Evolutionary conservation across 306 rosid genomes (phyloP).

Genomic region (Medicago arabica): DNA sequence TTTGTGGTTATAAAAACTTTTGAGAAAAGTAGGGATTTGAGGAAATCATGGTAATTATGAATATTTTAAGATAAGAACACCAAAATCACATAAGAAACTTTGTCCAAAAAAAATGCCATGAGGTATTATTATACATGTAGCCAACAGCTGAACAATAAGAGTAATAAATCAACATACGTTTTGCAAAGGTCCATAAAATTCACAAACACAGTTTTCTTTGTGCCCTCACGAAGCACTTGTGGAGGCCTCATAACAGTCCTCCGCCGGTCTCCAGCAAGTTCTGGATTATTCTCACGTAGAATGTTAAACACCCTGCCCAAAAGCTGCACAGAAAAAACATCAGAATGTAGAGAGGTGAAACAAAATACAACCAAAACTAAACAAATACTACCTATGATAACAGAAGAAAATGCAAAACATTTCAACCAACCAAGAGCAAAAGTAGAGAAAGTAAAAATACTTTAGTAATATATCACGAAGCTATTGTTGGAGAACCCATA

Average conservation of each 20-base stretch:
- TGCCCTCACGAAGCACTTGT: slow-evolving; percentile 95
- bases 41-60: no score
- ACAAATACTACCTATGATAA: neutral
- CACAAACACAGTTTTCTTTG: slow-evolving; percentile 93
- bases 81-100: no score
- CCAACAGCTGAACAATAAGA: neutral
- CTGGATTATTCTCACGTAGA: slow-evolving; percentile 90
- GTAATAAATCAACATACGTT: slow-evolving; percentile 51
- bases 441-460: slow-evolving; percentile 2
- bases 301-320: slow-evolving; percentile 89
- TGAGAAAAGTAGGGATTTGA: no score
- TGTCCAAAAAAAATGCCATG: neutral
- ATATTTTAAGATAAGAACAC: no score
- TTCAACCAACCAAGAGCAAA: slow-evolving; percentile 13
- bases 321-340: slow-evolving; percentile 59
- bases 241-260: slow-evolving; percentile 98
- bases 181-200: slow-evolving; percentile 95
- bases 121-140: neutral
- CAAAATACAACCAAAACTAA: neutral
- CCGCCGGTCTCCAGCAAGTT: slow-evolving; percentile 89
- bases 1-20: no score
- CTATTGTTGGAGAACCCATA: slow-evolving; percentile 5
- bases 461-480: neutral
- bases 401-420: slow-evolving; percentile 4
- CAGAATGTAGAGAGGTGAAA: slow-evolving; percentile 3